A percentile compares a stretch with the other conserved stretches of the same genome.
Conservation (phyloP, 2,329 filamentous ascomycete genomes). For the Drechslera avenae region DNA sequence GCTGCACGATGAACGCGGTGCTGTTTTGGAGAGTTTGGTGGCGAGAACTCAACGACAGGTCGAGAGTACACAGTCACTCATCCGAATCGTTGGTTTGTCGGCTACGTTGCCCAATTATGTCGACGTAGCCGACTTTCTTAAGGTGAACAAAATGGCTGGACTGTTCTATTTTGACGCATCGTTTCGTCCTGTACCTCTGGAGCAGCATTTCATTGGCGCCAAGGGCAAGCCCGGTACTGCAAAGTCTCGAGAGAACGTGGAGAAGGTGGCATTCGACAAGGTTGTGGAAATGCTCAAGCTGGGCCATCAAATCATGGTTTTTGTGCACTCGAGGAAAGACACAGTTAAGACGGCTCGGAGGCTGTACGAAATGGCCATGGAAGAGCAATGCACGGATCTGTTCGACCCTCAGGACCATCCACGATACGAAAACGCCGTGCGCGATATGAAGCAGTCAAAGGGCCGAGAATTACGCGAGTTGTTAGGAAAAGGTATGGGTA, state of each 20-base stretch:
- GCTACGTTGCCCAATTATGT: slow-evolving; percentile 96
- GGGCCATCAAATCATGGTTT: slow-evolving; percentile 99
- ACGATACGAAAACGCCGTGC: slow-evolving; percentile 76
- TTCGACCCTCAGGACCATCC: slow-evolving; percentile 83
- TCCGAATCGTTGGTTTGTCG: slow-evolving; percentile 93
- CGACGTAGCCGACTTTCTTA: slow-evolving; percentile 95
- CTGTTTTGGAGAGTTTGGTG: slow-evolving; percentile 93
- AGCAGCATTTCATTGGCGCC: slow-evolving; percentile 96
- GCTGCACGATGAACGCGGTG: slow-evolving; percentile 96
- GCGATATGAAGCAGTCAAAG: slow-evolving; percentile 83
- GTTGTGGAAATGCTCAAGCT: slow-evolving; percentile 87
- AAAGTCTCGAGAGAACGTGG: slow-evolving; percentile 85
- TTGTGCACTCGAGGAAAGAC: slow-evolving; percentile 95
- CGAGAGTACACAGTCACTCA: slow-evolving; percentile 95
- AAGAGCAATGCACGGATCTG: slow-evolving; percentile 77
- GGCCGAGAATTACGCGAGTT: slow-evolving; percentile 88
- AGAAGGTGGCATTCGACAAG: slow-evolving; percentile 88
- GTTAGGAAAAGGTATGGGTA: slow-evolving; percentile 86
- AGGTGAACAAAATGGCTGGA: slow-evolving; percentile 90
- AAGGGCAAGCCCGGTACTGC: slow-evolving; percentile 86
- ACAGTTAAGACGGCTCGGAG: slow-evolving; percentile 86
- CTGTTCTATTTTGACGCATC: slow-evolving; percentile 97
- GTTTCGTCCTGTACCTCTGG: slow-evolving; percentile 91
- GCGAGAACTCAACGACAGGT: slow-evolving; percentile 94
- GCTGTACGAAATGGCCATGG: slow-evolving; percentile 82